Evolutionary conservation across 75 land plant species (phyloP).

Genomic region (Picea glauca): DNA sequence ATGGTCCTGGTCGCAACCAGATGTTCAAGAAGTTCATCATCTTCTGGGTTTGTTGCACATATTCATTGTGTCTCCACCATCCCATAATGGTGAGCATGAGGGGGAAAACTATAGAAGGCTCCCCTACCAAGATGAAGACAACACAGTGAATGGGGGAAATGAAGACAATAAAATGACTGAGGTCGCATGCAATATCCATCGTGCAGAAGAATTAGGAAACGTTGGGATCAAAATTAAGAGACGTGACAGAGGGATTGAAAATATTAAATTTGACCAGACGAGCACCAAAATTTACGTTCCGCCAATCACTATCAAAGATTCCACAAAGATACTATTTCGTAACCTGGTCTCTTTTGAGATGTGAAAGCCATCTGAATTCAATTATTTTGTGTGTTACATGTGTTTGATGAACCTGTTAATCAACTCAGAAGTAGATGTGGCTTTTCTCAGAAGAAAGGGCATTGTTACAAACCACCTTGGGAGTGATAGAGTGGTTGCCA

Average conservation of each 20-base stretch:
- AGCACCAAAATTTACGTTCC: too few species aligned
- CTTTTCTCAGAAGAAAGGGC: background rate
- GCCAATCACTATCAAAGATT: too few species aligned
- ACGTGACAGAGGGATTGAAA: too few species aligned
- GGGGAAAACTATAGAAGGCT: background rate
- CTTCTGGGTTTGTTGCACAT: background rate
- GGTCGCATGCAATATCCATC: too few species aligned
- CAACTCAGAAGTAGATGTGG: background rate
- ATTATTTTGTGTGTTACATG: background rate
- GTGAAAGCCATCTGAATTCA: background rate
- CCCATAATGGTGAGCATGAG: background rate
- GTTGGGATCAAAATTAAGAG: background rate
- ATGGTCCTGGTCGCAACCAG: background rate
- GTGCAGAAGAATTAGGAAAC: background rate
- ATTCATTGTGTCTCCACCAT: background rate
- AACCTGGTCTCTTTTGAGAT: background rate
- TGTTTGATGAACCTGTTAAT: background rate
- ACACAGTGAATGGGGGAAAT: too few species aligned
- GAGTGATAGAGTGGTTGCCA: background rate
- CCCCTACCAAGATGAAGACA: background rate
- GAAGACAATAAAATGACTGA: too few species aligned
- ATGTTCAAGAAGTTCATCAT: background rate
- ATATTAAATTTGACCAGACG: too few species aligned
- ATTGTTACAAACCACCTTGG: background rate
- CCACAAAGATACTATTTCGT: too few species aligned